phyloP scores from a whole-genome alignment of 2,329 filamentous ascomycete species.

The Leptographium flavum region DNA sequence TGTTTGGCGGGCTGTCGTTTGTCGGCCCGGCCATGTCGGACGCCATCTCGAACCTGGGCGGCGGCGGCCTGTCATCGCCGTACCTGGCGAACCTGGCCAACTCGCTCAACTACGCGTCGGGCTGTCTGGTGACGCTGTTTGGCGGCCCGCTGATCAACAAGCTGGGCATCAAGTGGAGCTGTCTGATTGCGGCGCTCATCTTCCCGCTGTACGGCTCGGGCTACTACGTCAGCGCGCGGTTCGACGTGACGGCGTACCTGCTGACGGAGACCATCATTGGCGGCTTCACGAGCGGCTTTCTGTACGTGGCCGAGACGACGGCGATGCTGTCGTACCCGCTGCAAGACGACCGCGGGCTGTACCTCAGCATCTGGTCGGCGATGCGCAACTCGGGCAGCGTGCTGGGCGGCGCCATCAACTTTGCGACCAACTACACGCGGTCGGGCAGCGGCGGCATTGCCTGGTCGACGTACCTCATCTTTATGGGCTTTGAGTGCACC shows the following conservation, averaged over 20 bases:
- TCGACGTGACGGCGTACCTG: neutral
- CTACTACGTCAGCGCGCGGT: conserved; percentile 2
- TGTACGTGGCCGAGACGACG: conserved; percentile 1
- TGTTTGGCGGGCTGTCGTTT: neutral
- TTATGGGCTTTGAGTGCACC: neutral
- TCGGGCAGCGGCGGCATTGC: neutral
- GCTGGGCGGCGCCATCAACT: conserved; percentile 1
- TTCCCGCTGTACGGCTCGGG: neutral
- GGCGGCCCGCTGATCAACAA: conserved; percentile 3
- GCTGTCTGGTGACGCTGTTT: neutral
- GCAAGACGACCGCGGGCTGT: neutral
- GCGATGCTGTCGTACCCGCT: conserved; percentile 1
- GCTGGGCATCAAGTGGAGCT: conserved; percentile 3
- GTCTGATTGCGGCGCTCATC: neutral
- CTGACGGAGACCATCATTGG: neutral
- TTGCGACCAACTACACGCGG: neutral
- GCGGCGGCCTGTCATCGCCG: conserved; percentile 1
- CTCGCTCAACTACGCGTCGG: neutral
- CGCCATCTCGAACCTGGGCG: conserved; percentile 1
- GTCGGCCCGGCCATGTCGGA: conserved; percentile 1
- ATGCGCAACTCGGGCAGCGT: conserved; percentile 2
- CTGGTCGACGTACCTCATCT: conserved; percentile 1
- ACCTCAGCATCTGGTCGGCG: neutral
- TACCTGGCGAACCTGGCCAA: conserved; percentile 1
- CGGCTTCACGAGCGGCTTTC: conserved; percentile 1